Evolutionary conservation across 2,329 filamentous ascomycete species (phyloP).

Genomic region (Fusarium lateritium): DNA sequence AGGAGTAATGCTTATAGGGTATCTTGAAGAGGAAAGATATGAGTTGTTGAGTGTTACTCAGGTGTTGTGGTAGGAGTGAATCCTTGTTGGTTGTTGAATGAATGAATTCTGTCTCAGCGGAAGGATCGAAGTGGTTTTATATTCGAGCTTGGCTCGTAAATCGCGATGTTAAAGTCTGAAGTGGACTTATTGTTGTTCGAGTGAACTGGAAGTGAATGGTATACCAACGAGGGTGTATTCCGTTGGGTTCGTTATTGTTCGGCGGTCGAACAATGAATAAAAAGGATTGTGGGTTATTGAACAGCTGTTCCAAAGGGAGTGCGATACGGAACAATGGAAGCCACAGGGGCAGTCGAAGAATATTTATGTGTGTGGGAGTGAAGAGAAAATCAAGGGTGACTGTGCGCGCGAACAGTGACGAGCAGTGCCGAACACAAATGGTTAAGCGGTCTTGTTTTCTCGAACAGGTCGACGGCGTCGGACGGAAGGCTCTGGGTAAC

Average conservation of each 20-base stretch:
- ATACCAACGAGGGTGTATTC: conserved; percentile 27
- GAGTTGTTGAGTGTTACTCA: conserved; percentile 25
- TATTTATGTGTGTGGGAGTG: conserved; percentile 10
- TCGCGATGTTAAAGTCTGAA: conserved; percentile 16
- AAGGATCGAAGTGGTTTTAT: conserved; percentile 36
- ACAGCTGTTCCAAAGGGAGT: conserved; percentile 32
- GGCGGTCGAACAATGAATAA: conserved; percentile 23
- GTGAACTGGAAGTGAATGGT: conserved; percentile 39
- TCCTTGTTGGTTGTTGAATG: conserved; percentile 21
- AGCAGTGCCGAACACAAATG: conserved; percentile 35
- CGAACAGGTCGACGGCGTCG: conserved; percentile 37
- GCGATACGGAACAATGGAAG: conserved; percentile 31
- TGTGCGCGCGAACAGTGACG: conserved; percentile 30
- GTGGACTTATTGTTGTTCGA: conserved; percentile 31
- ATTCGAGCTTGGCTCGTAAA: conserved; percentile 28
- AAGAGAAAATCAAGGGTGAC: conserved; percentile 17
- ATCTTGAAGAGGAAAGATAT: conserved; percentile 25
- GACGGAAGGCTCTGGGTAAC: conserved; percentile 34
- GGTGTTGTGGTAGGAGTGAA: conserved; percentile 19
- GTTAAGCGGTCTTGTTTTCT: conserved; percentile 40
- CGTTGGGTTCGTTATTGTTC: conserved; percentile 34
- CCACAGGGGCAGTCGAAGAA: conserved; percentile 30
- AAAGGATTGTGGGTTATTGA: conserved; percentile 44
- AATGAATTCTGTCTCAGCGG: conserved; percentile 21
- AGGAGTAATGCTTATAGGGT: conserved; percentile 25